Percentiles rank a stretch among this genome's conserved stretches.
These are phyloP conservation scores for Staphylotrichum longicolle DNA, from an alignment of 495 filamentous ascomycete species.

Conservation along the genomic window DNA sequence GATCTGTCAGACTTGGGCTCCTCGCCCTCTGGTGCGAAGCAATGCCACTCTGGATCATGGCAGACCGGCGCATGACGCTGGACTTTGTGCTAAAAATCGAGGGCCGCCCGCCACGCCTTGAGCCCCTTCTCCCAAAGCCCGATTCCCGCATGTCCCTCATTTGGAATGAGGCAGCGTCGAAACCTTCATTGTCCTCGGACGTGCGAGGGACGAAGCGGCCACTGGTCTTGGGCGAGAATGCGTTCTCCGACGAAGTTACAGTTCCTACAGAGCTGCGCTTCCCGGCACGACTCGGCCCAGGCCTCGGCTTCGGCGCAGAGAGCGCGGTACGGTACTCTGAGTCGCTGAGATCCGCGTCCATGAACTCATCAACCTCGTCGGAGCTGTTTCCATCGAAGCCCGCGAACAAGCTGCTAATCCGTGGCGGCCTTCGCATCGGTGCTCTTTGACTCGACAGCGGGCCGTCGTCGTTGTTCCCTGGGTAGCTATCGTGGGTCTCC, in stretches of 20 bases:
- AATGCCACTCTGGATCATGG: conserved; percentile 75
- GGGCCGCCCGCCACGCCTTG: conserved; percentile 35
- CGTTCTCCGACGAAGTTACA: conserved; percentile 36
- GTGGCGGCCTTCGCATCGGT: conserved; percentile 64
- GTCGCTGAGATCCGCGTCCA: conserved; percentile 61
- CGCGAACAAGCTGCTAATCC: conserved; percentile 81
- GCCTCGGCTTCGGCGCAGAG: conserved; percentile 56
- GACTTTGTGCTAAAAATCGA: conserved; percentile 37
- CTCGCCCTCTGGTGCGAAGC: conserved; percentile 67
- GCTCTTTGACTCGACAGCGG: conserved; percentile 62
- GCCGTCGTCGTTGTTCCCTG: conserved; percentile 80
- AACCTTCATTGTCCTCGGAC: conserved; percentile 27
- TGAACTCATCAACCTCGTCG: conserved; percentile 57
- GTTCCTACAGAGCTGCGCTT: conserved; percentile 39
- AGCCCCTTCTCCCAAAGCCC: conserved; percentile 30
- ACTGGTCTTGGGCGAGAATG: conserved; percentile 25
- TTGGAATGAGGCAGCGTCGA: conserved; percentile 30
- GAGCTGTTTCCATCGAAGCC: conserved; percentile 65
- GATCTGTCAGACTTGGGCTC: conserved; percentile 71
- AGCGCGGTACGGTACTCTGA: conserved; percentile 63
- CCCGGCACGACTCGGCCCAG: conserved; percentile 30
- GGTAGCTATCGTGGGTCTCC: conserved; percentile 64
- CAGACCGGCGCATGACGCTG: conserved; percentile 55
- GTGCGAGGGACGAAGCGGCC: conserved; percentile 29
- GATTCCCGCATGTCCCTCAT: conserved; percentile 34